These are phyloP conservation scores for Pseudopithomyces maydicus DNA, from an alignment of 2,329 filamentous ascomycete species.

Conservation along the genomic window DNA sequence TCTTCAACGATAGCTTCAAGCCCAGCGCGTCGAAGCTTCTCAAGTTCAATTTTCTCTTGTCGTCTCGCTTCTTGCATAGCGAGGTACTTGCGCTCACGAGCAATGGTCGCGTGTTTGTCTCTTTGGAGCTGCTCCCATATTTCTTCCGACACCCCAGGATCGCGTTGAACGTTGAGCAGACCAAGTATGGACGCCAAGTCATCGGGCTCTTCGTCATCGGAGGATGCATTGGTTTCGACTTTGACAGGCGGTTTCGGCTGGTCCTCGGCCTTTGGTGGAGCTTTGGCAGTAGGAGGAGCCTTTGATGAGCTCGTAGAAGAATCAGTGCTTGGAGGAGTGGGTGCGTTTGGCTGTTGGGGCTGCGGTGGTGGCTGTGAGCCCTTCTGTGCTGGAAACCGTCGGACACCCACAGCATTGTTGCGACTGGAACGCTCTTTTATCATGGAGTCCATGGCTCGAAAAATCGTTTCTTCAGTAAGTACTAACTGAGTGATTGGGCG, in stretches of 20 bases:
- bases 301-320: not conserved
- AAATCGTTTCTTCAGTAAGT: slow-evolving; percentile 29
- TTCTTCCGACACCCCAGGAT: slow-evolving; percentile 63
- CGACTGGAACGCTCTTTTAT: slow-evolving; percentile 38
- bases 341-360: slow-evolving; percentile 13
- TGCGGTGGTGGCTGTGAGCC: slow-evolving; percentile 3
- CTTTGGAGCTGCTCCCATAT: slow-evolving; percentile 65
- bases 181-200: slow-evolving; percentile 15
- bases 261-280: slow-evolving; percentile 2
- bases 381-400: slow-evolving; percentile 11
- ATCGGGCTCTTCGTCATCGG: not conserved
- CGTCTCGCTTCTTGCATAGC: slow-evolving; percentile 34
- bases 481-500: slow-evolving; percentile 20
- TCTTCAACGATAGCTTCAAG: slow-evolving; percentile 32
- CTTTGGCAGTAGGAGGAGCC: not conserved
- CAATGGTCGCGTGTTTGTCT: slow-evolving; percentile 48
- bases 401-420: slow-evolving; percentile 23
- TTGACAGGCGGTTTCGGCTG: slow-evolving; percentile 7
- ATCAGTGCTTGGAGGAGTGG: slow-evolving; percentile 6
- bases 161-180: slow-evolving; percentile 46
- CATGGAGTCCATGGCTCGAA: slow-evolving; percentile 36
- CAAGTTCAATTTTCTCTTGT: slow-evolving; percentile 23
- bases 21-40: slow-evolving; percentile 34
- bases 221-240: not conserved
- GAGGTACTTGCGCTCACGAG: slow-evolving; percentile 44